These are phyloP conservation scores for Conringia planisiliqua DNA, from an alignment of 345 rosid species.

Conservation along the genomic window DNA sequence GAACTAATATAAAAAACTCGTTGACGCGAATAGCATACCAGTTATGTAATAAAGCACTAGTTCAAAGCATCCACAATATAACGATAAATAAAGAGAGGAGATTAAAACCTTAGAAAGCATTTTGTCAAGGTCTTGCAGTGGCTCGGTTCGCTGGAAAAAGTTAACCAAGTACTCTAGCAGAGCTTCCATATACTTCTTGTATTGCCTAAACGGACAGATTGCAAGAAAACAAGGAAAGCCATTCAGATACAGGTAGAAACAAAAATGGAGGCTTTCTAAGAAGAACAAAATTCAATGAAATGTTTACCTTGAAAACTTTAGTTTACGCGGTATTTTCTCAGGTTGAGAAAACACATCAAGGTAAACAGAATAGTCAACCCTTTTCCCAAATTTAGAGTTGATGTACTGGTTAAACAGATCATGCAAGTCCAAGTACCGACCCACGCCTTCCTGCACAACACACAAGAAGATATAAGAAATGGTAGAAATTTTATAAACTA, in stretches of 20 bases:
- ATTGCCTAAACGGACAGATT: conserved; percentile 53
- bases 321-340: conserved; percentile 53
- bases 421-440: conserved; percentile 85
- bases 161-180: conserved; percentile 67
- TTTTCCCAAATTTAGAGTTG: conserved; percentile 84
- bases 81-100: neutral
- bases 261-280: neutral
- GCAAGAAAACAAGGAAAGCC: conserved; percentile 5
- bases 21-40: neutral
- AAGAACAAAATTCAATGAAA: neutral
- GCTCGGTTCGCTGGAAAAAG: conserved; percentile 89
- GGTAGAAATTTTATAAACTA: neutral
- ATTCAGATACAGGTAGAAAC: conserved; percentile 22
- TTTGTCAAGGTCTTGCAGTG: conserved; percentile 87
- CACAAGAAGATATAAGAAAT: neutral
- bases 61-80: neutral
- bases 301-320: conserved; percentile 61
- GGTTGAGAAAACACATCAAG: conserved; percentile 73
- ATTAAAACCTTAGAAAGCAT: conserved; percentile 65
- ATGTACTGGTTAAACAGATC: conserved; percentile 78
- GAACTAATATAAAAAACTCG: neutral
- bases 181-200: conserved; percentile 72
- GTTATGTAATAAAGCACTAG: neutral
- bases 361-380: conserved; percentile 77
- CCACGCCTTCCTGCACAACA: conserved; percentile 70